A percentile compares a stretch with the other conserved stretches of the same genome.
These are phyloP conservation scores for Noccaea bulbosa DNA, from an alignment of 345 rosid species.

Conservation along the genomic window DNA sequence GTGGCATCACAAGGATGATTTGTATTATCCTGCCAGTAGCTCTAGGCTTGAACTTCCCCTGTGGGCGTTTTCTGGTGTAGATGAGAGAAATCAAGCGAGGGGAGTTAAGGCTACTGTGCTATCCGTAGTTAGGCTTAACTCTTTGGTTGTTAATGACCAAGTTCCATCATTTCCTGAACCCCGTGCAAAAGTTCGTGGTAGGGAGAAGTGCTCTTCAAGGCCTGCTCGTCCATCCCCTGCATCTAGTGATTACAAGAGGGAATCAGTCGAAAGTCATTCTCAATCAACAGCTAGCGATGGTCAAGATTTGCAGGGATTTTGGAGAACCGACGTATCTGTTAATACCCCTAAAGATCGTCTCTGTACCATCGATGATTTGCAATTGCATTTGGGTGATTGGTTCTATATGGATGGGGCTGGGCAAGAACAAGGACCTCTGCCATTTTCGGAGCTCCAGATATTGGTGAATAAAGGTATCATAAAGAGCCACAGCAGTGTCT, in stretches of 20 bases:
- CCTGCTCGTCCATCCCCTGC: conserved; percentile 66
- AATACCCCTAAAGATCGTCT: conserved; percentile 68
- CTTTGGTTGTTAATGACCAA: conserved; percentile 95
- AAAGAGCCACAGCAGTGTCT: conserved; percentile 75
- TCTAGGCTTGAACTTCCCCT: conserved; percentile 92
- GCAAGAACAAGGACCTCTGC: conserved; percentile 84
- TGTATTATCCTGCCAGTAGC: conserved; percentile 73
- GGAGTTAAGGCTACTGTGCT: conserved; percentile 76
- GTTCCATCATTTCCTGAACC: conserved; percentile 79
- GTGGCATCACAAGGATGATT: conserved; percentile 81
- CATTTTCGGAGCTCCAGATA: conserved; percentile 72
- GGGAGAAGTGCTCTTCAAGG: conserved; percentile 73
- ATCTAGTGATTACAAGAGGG: conserved; percentile 65
- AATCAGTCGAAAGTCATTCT: conserved; percentile 60
- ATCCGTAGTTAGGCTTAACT: conserved; percentile 91
- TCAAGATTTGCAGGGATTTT: conserved; percentile 51
- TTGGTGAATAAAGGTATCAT: conserved; percentile 75
- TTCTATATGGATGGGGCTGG: conserved; percentile 93
- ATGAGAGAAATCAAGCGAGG: conserved; percentile 75
- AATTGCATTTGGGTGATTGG: conserved; percentile 95
- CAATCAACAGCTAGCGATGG: conserved; percentile 54
- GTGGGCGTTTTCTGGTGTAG: conserved; percentile 80
- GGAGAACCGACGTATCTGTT: conserved; percentile 54
- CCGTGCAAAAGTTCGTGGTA: conserved; percentile 65
- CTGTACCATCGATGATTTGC: conserved; percentile 69